Conservation (phyloP, 176 grass and related monocot species). For the Pontederia paniculata region DNA sequence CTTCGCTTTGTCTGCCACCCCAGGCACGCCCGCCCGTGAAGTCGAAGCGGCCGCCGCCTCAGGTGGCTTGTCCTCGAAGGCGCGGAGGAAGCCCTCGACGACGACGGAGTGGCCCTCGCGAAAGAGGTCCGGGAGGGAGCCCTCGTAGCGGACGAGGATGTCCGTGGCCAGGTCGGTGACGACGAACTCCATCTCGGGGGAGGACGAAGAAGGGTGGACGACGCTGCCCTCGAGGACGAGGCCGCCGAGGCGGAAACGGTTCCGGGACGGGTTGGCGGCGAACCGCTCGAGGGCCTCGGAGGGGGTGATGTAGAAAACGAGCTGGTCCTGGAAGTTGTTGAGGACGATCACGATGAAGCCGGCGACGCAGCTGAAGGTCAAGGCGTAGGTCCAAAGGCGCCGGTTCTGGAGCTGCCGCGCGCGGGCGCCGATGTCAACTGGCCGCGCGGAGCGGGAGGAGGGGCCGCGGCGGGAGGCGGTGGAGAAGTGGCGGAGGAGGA, state of each 20-base stretch:
- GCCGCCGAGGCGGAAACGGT: slow-evolving; percentile 68
- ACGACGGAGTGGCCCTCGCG: slow-evolving; percentile 96
- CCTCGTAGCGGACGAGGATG: slow-evolving; percentile 82
- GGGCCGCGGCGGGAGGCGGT: slow-evolving; percentile 25
- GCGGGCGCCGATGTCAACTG: slow-evolving; percentile 73
- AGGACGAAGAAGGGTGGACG: slow-evolving; percentile 34
- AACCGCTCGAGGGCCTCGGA: slow-evolving; percentile 59
- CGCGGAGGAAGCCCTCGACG: slow-evolving; percentile 72
- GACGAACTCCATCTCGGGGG: slow-evolving; percentile 91
- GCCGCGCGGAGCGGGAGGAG: background rate
- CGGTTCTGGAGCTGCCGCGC: slow-evolving; percentile 85
- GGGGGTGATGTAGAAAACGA: slow-evolving; percentile 91
- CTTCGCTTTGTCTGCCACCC: slow-evolving; percentile 61
- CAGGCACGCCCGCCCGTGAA: slow-evolving; percentile 4
- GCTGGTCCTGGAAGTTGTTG: slow-evolving; percentile 87
- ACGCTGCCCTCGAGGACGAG: slow-evolving; percentile 91
- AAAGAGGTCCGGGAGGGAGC: slow-evolving; percentile 80
- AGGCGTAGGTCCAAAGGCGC: slow-evolving; percentile 83
- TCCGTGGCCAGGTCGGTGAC: slow-evolving; percentile 87
- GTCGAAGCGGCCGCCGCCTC: background rate
- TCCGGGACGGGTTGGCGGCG: slow-evolving; percentile 40
- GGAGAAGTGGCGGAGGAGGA: slow-evolving; percentile 23
- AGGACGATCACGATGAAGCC: slow-evolving; percentile 90
- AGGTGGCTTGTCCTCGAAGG: slow-evolving; percentile 33
- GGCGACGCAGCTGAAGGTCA: slow-evolving; percentile 80